Percentiles rank a stretch among this genome's conserved stretches.
These are phyloP conservation scores for Pythium periplocum DNA, from an alignment of 352 stramenopile genomes.

Conservation along the genomic window DNA sequence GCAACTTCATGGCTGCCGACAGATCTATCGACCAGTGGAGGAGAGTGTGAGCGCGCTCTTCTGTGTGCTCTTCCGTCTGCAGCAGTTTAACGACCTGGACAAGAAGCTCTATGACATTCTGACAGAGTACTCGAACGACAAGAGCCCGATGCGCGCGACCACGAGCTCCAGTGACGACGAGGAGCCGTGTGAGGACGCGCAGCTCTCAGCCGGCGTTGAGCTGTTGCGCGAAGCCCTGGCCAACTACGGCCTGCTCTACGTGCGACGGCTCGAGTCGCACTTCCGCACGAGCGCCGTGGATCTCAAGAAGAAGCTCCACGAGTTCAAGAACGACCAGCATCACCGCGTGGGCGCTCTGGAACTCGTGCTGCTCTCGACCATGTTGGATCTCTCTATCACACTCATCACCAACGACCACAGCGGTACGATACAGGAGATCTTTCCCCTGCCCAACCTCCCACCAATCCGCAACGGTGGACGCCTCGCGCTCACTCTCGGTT, in stretches of 20 bases:
- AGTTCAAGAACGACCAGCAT: conserved; percentile 59
- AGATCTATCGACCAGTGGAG: conserved; percentile 36
- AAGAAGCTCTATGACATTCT: conserved; percentile 59
- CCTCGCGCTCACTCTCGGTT: conserved; percentile 56
- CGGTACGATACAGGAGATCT: conserved; percentile 54
- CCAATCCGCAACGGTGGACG: conserved; percentile 49
- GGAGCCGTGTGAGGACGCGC: conserved; percentile 10
- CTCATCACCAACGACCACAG: conserved; percentile 82
- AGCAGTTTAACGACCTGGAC: conserved; percentile 72
- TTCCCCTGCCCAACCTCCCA: conserved; percentile 38
- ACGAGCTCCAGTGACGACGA: conserved; percentile 5
- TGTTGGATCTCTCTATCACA: conserved; percentile 67
- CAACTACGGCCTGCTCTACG: conserved; percentile 68
- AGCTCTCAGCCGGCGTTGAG: conserved; percentile 35
- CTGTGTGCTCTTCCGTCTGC: conserved; percentile 56
- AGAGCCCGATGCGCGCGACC: conserved; percentile 9
- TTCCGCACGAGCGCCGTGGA: conserved; percentile 57
- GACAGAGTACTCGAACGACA: conserved; percentile 17
- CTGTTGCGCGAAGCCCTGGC: conserved; percentile 56
- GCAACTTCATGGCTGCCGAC: conserved; percentile 35
- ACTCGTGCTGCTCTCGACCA: conserved; percentile 64
- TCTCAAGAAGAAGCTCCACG: conserved; percentile 74
- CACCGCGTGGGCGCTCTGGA: conserved; percentile 57
- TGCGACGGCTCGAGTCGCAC: conserved; percentile 40
- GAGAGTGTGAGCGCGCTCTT: conserved; percentile 44